Conservation (phyloP, 2,329 filamentous ascomycete genomes). For the Ceratocystis cacaofunesta region DNA sequence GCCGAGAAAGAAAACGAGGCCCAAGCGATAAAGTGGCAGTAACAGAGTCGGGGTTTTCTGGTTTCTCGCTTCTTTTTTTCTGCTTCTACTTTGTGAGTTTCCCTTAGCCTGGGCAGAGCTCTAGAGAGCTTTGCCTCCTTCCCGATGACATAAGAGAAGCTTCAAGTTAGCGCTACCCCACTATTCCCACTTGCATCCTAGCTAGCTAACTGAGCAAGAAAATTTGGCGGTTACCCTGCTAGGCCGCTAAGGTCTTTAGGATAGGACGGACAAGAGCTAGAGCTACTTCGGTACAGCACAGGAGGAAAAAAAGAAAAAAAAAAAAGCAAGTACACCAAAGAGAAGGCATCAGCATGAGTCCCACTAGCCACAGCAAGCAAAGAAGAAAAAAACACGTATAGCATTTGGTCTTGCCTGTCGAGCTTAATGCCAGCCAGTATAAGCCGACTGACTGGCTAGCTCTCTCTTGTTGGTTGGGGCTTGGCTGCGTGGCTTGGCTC, state of each 20-base stretch:
- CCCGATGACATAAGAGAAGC: slow-evolving; percentile 3
- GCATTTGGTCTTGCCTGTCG: neutral
- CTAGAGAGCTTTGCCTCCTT: slow-evolving; percentile 3
- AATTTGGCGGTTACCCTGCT: neutral
- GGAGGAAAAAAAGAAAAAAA: neutral
- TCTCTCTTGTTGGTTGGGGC: neutral
- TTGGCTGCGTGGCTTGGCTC: neutral
- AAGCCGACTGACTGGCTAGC: neutral
- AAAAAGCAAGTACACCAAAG: no score
- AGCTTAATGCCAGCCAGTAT: neutral
- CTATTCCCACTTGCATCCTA: slow-evolving; percentile 5
- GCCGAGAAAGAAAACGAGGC: neutral
- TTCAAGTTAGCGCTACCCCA: neutral
- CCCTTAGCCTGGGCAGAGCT: neutral
- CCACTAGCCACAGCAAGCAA: neutral
- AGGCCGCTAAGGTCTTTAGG: neutral
- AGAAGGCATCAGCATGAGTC: neutral
- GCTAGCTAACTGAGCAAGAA: neutral
- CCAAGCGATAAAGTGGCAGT: neutral
- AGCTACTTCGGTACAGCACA: no score
- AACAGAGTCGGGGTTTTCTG: neutral
- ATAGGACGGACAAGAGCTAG: neutral
- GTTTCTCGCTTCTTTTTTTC: neutral
- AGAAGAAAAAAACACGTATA: neutral
- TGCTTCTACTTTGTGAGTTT: neutral